Conservation (phyloP, 2,329 filamentous ascomycete species). For the Sporothrix sp. region DNA sequence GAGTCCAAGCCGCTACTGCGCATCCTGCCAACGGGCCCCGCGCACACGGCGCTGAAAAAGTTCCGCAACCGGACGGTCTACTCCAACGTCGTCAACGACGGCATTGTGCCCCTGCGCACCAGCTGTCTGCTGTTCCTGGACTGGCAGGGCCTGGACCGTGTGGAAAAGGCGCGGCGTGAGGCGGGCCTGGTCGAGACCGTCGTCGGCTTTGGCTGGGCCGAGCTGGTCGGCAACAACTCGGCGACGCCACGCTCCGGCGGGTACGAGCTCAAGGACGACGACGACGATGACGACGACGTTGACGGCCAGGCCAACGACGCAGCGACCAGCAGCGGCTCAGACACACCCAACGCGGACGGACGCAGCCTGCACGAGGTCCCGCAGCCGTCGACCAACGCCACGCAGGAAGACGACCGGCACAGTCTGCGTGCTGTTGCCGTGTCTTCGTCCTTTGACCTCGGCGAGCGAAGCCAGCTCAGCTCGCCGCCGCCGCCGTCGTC, state of each 20-base stretch:
- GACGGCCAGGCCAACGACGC: not conserved
- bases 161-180: constrained; percentile 87
- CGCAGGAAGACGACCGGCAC: constrained; percentile 54
- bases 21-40: constrained; percentile 83
- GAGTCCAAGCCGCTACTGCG: constrained; percentile 81
- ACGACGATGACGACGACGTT: not conserved
- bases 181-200: constrained; percentile 88
- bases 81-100: constrained; percentile 95
- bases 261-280: constrained; percentile 28
- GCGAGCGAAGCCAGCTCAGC: constrained; percentile 2
- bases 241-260: constrained; percentile 35
- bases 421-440: constrained; percentile 41
- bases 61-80: constrained; percentile 89
- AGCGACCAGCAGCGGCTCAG: constrained; percentile 20
- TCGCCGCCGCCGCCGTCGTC: not conserved
- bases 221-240: constrained; percentile 66
- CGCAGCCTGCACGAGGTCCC: constrained; percentile 51
- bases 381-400: constrained; percentile 56
- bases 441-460: constrained; percentile 22
- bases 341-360: constrained; percentile 27
- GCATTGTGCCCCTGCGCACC: constrained; percentile 87
- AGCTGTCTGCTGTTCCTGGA: constrained; percentile 95
- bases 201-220: constrained; percentile 89
- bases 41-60: constrained; percentile 74
- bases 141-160: constrained; percentile 86